Evolutionary conservation across 2,329 filamentous ascomycete genomes (phyloP), one percentile per base, ranked within the genome.

Genomic region (Sphaerostilbella broomeana): DNA sequence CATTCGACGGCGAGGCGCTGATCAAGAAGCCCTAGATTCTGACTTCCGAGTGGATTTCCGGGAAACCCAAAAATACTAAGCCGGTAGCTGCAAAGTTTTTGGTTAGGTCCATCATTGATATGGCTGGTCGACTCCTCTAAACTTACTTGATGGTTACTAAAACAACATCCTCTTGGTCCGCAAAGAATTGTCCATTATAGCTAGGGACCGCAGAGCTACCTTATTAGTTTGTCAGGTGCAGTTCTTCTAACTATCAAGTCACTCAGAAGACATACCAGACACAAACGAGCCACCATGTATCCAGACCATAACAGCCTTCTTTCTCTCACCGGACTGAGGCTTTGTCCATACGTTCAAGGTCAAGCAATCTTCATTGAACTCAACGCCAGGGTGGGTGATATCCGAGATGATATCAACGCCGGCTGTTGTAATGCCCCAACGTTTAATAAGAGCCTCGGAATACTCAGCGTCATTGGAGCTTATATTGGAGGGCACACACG

Each of bases 11-110:
- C 58, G 5, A 48, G 47, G 5, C 58, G 36, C 36, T 59, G 56
- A 15, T 60, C 57, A 1, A 49, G 53, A 0, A 60, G 40, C 2
- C 57, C 56, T 0, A 55, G 33, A 21, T 60, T 60, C 4, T 51
- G 45, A 1, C 42, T 40, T 10, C 43, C 42, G 0, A 44, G 51
- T 1, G 58, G 51, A 1, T 52, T 53, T 4, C 58, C 58, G 1
- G 63, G 64, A 40, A 68, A 67, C 20, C 64, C 64, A 28, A 68
- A 65, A 42, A 68, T 57, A 40, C 61, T 63, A 28, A 64, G 26
- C 2, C 67, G 63, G 44, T 67, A 73, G 56, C 71, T 72, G 64
- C 67, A 32, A 71, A 61, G 45, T 61, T 57, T 24, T 62, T 61
- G 18, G n/a, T n/a, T n/a, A n/a, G n/a, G n/a, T n/a, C n/a, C n/a